These are phyloP conservation scores for Fusarium sororula DNA, from an alignment of 2,329 filamentous ascomycete genomes.

Conservation along the genomic window DNA sequence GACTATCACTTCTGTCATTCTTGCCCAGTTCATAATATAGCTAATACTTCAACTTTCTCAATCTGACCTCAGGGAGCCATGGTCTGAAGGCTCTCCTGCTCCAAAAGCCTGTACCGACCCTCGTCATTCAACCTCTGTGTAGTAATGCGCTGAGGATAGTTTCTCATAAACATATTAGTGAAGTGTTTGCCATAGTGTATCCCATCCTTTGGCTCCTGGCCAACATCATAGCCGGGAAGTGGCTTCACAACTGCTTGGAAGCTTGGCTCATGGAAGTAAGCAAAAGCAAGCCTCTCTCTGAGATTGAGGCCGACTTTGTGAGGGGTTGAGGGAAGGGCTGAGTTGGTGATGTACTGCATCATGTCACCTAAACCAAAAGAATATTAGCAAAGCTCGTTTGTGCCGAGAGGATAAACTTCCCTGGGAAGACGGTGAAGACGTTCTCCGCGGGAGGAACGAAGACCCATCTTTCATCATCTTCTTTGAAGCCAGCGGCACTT, in stretches of 20 bases:
- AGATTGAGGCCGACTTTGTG: slow-evolving; percentile 62
- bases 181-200: slow-evolving; percentile 63
- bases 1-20: neutral
- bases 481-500: slow-evolving; percentile 54
- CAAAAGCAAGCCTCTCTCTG: slow-evolving; percentile 57
- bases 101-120: neutral
- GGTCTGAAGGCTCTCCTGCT: neutral
- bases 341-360: slow-evolving; percentile 61
- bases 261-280: slow-evolving; percentile 62
- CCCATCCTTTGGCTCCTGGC: slow-evolving; percentile 46
- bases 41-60: neutral
- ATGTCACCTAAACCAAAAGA: slow-evolving; percentile 53
- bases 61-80: neutral
- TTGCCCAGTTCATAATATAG: neutral
- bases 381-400: neutral
- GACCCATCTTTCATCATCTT: slow-evolving; percentile 57
- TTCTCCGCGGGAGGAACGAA: slow-evolving; percentile 57
- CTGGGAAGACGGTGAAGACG: slow-evolving; percentile 60
- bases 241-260: slow-evolving; percentile 57
- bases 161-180: slow-evolving; percentile 61
- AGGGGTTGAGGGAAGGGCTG: slow-evolving; percentile 56
- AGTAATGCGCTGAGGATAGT: slow-evolving; percentile 58
- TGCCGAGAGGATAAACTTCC: slow-evolving; percentile 34
- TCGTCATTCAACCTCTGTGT: slow-evolving; percentile 44
- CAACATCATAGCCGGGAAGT: slow-evolving; percentile 49